These are phyloP conservation scores for Aspergillus oerlinghausenensis DNA, from an alignment of 2,329 filamentous ascomycete genomes.

Conservation along the genomic window DNA sequence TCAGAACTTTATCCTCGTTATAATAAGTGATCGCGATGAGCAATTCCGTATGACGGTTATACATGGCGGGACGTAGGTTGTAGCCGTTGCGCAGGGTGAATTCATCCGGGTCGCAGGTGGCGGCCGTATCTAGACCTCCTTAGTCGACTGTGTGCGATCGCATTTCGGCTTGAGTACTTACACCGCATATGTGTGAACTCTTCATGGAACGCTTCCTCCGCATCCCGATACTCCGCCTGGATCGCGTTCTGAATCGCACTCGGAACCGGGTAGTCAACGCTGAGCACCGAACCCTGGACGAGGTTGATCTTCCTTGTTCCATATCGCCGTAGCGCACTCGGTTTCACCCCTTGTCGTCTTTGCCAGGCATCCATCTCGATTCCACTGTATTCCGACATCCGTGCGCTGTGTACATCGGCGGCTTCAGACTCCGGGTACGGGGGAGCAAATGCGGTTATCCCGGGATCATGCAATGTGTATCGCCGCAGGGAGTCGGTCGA, in stretches of 20 bases:
- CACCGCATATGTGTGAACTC: slow-evolving; percentile 97
- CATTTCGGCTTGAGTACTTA: slow-evolving; percentile 33
- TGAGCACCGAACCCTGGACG: slow-evolving; percentile 91
- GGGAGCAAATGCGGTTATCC: slow-evolving; percentile 52
- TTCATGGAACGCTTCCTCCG: slow-evolving; percentile 78
- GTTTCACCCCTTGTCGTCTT: slow-evolving; percentile 66
- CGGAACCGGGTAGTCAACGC: slow-evolving; percentile 93
- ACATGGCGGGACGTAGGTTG: slow-evolving; percentile 95
- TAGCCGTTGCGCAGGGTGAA: slow-evolving; percentile 98
- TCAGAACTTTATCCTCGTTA: slow-evolving; percentile 95
- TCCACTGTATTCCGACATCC: slow-evolving; percentile 42
- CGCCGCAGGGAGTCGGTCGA: slow-evolving; percentile 28
- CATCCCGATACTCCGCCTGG: slow-evolving; percentile 80
- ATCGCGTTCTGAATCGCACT: slow-evolving; percentile 97
- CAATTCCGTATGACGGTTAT: slow-evolving; percentile 95
- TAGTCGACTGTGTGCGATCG: slow-evolving; percentile 1
- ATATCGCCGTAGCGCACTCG: slow-evolving; percentile 68
- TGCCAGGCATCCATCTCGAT: slow-evolving; percentile 59
- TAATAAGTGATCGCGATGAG: slow-evolving; percentile 98
- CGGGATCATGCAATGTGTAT: slow-evolving; percentile 39
- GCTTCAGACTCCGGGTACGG: slow-evolving; percentile 56
- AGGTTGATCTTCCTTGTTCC: slow-evolving; percentile 97
- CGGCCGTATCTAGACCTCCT: slow-evolving; percentile 66
- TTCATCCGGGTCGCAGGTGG: slow-evolving; percentile 95
- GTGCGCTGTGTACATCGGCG: slow-evolving; percentile 38